Evolutionary conservation across 805 yeast species (phyloP).

Genomic region (Pichia scutulata): DNA sequence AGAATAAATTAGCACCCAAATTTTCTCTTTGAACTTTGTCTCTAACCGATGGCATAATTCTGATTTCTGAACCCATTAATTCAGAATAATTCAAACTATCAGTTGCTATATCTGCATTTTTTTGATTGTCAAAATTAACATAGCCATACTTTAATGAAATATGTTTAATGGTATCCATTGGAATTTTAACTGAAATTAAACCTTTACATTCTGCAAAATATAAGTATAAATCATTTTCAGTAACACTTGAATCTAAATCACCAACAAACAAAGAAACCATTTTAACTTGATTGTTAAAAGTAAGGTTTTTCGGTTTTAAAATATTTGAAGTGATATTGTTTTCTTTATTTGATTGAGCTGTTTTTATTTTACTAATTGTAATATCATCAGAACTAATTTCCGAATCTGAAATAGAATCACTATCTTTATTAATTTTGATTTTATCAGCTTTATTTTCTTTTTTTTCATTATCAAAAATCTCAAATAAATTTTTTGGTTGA

Average conservation of each 20-base stretch:
- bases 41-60: slow-evolving; percentile 50
- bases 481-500: not conserved
- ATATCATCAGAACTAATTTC: slow-evolving; percentile 8
- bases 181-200: slow-evolving; percentile 51
- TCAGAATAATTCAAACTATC: slow-evolving; percentile 47
- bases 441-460: not conserved
- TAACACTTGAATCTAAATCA: slow-evolving; percentile 42
- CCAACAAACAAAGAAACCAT: slow-evolving; percentile 50
- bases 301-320: not conserved
- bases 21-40: slow-evolving; percentile 32
- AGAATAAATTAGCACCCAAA: slow-evolving; percentile 44
- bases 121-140: slow-evolving; percentile 45
- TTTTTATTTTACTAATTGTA: not conserved
- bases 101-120: slow-evolving; percentile 49
- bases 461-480: not conserved
- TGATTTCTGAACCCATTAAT: slow-evolving; percentile 35
- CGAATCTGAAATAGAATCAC: slow-evolving; percentile 1
- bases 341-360: not conserved
- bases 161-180: slow-evolving; percentile 45
- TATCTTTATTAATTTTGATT: not conserved
- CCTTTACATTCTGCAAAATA: slow-evolving; percentile 38
- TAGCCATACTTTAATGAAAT: slow-evolving; percentile 67
- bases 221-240: slow-evolving; percentile 40
- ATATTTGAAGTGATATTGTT: not conserved
- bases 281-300: slow-evolving; percentile 2